phyloP scores from a whole-genome alignment of 176 grass and related monocot genomes.

The Alloteropsis semialata region DNA sequence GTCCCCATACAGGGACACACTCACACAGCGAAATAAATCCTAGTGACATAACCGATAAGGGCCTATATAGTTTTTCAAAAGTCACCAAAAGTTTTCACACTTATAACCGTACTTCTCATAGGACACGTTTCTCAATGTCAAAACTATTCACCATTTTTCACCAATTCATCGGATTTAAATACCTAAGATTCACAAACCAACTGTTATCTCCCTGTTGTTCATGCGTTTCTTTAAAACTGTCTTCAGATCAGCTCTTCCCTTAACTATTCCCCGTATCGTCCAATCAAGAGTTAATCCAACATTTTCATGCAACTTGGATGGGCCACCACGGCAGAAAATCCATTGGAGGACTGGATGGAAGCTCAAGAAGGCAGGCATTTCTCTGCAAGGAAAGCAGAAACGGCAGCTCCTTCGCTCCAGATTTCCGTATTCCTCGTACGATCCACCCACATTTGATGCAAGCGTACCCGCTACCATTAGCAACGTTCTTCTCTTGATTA shows the following conservation, averaged over 20 bases:
- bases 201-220: conserved; percentile 8
- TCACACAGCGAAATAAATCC: conserved; percentile 7
- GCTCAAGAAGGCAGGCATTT: neutral
- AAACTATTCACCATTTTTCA: too few species aligned
- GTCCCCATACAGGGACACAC: conserved; percentile 2
- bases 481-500: neutral
- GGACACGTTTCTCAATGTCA: too few species aligned
- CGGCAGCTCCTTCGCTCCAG: neutral
- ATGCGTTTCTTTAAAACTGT: neutral
- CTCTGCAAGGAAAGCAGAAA: neutral
- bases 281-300: neutral
- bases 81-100: too few species aligned
- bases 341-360: neutral
- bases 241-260: neutral
- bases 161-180: too few species aligned
- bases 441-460: neutral
- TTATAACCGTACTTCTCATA: too few species aligned
- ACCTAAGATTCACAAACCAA: neutral
- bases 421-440: conserved; percentile 12
- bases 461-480: neutral
- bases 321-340: neutral
- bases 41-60: too few species aligned
- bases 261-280: neutral
- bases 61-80: too few species aligned
- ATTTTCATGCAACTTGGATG: neutral